These are phyloP conservation scores for Aspergillus arachidicola DNA, from an alignment of 2,329 filamentous ascomycete species.

Conservation along the genomic window DNA sequence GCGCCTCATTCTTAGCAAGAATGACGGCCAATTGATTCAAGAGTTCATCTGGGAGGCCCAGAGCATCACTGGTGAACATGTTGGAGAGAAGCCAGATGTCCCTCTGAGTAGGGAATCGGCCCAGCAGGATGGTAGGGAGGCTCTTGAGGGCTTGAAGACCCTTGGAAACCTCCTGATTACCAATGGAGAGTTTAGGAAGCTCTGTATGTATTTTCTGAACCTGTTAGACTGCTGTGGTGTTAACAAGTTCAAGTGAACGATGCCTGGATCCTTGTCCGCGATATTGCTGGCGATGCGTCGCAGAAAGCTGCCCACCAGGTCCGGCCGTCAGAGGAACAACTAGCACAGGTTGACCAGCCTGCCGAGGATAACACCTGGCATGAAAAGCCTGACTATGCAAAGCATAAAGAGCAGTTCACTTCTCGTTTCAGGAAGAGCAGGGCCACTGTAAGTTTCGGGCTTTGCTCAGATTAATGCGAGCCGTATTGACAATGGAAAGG, in stretches of 20 bases:
- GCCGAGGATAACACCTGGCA: conserved; percentile 95
- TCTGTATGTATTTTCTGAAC: conserved; percentile 59
- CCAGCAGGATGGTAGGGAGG: conserved; percentile 80
- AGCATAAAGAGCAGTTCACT: conserved; percentile 66
- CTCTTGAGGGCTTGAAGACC: conserved; percentile 81
- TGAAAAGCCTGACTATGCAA: conserved; percentile 76
- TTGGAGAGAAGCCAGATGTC: conserved; percentile 60
- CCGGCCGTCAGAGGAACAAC: conserved; percentile 75
- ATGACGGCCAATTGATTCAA: conserved; percentile 89
- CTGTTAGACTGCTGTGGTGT: conserved; percentile 20
- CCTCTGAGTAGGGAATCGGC: conserved; percentile 76
- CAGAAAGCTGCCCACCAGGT: conserved; percentile 74
- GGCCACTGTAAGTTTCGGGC: conserved; percentile 48
- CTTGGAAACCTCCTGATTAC: conserved; percentile 87
- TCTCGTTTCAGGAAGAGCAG: conserved; percentile 59
- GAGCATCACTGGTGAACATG: conserved; percentile 66
- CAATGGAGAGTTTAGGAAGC: conserved; percentile 94
- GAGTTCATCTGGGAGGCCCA: conserved; percentile 97
- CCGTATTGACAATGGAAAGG: conserved; percentile 25
- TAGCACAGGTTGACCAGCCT: conserved; percentile 76
- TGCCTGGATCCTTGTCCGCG: conserved; percentile 76
- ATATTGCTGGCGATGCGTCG: conserved; percentile 90
- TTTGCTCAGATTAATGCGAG: neutral
- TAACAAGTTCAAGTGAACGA: conserved; percentile 65
- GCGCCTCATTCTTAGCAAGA: conserved; percentile 84